Percentiles rank a stretch among this genome's conserved stretches.
Conservation (phyloP, 1,284 basidiomycete species). For the Apiotrichum laibachii region DNA sequence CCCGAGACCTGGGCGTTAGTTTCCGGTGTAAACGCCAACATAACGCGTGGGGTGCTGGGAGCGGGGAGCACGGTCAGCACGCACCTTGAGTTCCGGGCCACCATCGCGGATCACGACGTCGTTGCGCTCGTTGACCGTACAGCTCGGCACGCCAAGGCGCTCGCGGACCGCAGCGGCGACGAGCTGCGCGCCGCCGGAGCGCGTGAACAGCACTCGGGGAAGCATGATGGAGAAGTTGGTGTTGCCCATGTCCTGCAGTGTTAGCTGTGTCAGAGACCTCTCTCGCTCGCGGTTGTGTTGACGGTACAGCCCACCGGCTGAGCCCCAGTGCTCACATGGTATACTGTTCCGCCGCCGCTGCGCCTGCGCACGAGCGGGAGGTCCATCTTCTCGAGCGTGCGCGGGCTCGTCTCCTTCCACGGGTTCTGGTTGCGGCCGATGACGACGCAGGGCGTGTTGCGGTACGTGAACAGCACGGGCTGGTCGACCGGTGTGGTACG, state of each 20-base stretch:
- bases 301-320: background rate
- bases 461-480: slow-evolving; percentile 82
- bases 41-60: background rate
- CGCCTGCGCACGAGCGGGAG: slow-evolving; percentile 81
- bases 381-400: slow-evolving; percentile 55
- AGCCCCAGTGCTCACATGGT: slow-evolving; percentile 65
- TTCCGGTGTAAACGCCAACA: too few relatives aligned
- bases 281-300: too few relatives aligned
- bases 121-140: slow-evolving; percentile 81
- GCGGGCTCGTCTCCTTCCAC: slow-evolving; percentile 91
- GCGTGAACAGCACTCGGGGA: slow-evolving; percentile 74
- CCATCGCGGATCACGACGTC: slow-evolving; percentile 71
- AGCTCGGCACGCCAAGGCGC: slow-evolving; percentile 63
- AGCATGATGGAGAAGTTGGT: slow-evolving; percentile 96
- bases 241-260: slow-evolving; percentile 82
- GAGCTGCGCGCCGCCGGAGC: slow-evolving; percentile 73
- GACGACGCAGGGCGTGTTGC: slow-evolving; percentile 85
- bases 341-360: slow-evolving; percentile 97
- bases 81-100: slow-evolving; percentile 70
- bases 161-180: slow-evolving; percentile 72
- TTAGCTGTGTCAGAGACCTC: background rate
- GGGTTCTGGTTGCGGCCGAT: slow-evolving; percentile 95
- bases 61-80: slow-evolving; percentile 46
- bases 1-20: slow-evolving; percentile 73
- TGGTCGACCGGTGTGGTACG: slow-evolving; percentile 64